phyloP scores from a whole-genome alignment of 2,329 filamentous ascomycete species.

The Emmonsiellopsis sp. region DNA sequence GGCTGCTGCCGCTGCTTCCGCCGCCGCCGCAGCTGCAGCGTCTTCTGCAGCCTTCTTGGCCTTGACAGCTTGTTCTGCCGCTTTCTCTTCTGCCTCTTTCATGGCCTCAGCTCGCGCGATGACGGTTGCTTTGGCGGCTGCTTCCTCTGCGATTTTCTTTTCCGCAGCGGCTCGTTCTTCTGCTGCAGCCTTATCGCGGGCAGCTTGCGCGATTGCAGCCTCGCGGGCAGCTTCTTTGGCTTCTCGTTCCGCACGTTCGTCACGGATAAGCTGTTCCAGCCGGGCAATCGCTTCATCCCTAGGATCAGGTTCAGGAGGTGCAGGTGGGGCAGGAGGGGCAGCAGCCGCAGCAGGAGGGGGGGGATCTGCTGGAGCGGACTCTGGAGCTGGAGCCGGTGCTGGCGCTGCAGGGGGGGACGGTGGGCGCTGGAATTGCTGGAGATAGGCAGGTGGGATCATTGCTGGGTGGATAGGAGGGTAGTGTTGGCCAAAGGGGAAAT shows the following conservation, averaged over 20 bases:
- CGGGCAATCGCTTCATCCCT: conserved; percentile 50
- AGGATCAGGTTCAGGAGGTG: conserved; percentile 29
- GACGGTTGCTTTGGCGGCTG: conserved; percentile 23
- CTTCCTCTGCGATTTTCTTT: conserved; percentile 33
- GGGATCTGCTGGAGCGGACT: conserved; percentile 11
- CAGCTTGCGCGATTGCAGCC: conserved; percentile 45
- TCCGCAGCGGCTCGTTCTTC: conserved; percentile 30
- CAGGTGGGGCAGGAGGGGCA: conserved; percentile 17
- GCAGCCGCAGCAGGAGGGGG: conserved; percentile 14
- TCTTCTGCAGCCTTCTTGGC: conserved; percentile 29
- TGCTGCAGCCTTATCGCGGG: conserved; percentile 26
- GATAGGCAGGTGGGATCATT: conserved; percentile 27
- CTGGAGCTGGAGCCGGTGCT: background rate
- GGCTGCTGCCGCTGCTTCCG: conserved; percentile 24
- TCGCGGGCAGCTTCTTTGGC: conserved; percentile 29
- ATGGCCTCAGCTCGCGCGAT: conserved; percentile 35
- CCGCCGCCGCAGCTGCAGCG: conserved; percentile 27
- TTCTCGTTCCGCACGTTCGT: conserved; percentile 34
- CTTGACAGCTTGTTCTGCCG: conserved; percentile 35
- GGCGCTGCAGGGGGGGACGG: conserved; percentile 21
- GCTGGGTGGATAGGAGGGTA: conserved; percentile 23
- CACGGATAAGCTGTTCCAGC: conserved; percentile 48
- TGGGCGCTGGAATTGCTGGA: conserved; percentile 25
- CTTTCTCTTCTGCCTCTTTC: conserved; percentile 38
- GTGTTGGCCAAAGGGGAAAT: conserved; percentile 20